Evolutionary conservation across 805 yeast species (phyloP), one percentile per base, ranked within the genome.

Genomic region (Candida succiphila): DNA sequence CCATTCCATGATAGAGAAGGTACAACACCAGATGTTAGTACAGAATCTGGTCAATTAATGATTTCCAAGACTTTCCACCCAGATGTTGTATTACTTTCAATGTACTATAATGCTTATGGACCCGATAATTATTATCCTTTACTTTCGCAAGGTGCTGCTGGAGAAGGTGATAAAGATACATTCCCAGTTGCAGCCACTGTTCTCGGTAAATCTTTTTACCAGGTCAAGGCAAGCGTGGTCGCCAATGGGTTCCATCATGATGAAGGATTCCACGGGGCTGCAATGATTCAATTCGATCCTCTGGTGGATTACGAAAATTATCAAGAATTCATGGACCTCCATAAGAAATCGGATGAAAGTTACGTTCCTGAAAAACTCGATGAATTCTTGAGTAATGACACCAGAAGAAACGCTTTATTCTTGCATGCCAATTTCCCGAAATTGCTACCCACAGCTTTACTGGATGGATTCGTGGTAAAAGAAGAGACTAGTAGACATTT

Each of bases 91-190:
- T 49, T 71, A 23, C 52, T 72, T 29, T 64, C 76, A 1, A 54
- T 72, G 25, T 72, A 69, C 46, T 72, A 72, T 45, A 72, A 72
- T 42, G 54, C 64, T 37, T 67, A 66, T 46, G 76, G 76, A 0
- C 75, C 75, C 4, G 49, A 57, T 14, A 51, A 62, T 33, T 70
- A 56, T 40, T 70, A 69, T 39, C 68, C 66, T 18, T 48, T 70
- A 15, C 55, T 69, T 31, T 60, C 71, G 0, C 64, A 67, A 48
- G 75, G 75, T 42, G 52, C 56, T 5, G 34, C 38, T 19, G 78
- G 78, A 10, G 76, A 72, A 49, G 78, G 78, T 24, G 78, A 72
- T 43, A 72, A 72, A 43, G 78, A 72, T 39, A 72, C 78, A 2
- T 72, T 72, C 42, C 52, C 64, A 40, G 76, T 77, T 0, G 75